phyloP scores from a whole-genome alignment of 495 filamentous ascomycete species.

The Annulohypoxylon maeteangense region DNA sequence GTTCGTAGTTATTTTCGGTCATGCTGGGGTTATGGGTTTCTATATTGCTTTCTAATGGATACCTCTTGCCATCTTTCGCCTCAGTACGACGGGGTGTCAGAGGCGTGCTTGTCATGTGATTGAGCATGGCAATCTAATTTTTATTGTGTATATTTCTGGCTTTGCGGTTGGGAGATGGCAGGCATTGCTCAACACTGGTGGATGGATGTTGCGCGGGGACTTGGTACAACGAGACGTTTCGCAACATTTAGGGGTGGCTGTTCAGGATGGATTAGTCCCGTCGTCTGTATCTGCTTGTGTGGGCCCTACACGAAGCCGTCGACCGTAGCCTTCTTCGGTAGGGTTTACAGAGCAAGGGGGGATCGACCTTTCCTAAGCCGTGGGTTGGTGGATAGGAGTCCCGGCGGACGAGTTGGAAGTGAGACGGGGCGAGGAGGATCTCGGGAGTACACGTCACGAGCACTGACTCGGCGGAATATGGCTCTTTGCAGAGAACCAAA shows the following conservation, averaged over 20 bases:
- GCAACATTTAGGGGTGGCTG: slow-evolving; percentile 20
- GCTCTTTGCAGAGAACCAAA: slow-evolving; percentile 26
- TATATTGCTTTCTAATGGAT: slow-evolving; percentile 49
- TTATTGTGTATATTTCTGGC: slow-evolving; percentile 50
- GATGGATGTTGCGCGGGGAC: slow-evolving; percentile 8
- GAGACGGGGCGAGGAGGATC: not conserved
- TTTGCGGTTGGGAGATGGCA: slow-evolving; percentile 29
- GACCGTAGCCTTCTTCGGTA: slow-evolving; percentile 18
- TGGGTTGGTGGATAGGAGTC: slow-evolving; percentile 33
- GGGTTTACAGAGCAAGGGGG: not conserved
- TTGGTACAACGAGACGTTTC: slow-evolving; percentile 28
- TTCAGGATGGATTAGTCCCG: slow-evolving; percentile 17
- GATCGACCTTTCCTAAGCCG: slow-evolving; percentile 7
- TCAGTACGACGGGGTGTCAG: slow-evolving; percentile 34
- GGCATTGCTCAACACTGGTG: slow-evolving; percentile 1
- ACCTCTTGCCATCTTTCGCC: slow-evolving; percentile 45
- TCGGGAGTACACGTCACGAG: slow-evolving; percentile 14
- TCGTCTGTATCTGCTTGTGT: slow-evolving; percentile 9
- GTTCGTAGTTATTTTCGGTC: slow-evolving; percentile 31
- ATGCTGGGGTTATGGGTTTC: slow-evolving; percentile 42
- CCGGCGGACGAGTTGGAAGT: slow-evolving; percentile 16
- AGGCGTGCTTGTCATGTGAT: slow-evolving; percentile 33
- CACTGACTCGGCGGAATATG: slow-evolving; percentile 20
- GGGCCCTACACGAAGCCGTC: slow-evolving; percentile 18
- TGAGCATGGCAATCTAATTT: slow-evolving; percentile 46